Conservation (phyloP, 176 grass and related monocot genomes). For the Poa annua region DNA sequence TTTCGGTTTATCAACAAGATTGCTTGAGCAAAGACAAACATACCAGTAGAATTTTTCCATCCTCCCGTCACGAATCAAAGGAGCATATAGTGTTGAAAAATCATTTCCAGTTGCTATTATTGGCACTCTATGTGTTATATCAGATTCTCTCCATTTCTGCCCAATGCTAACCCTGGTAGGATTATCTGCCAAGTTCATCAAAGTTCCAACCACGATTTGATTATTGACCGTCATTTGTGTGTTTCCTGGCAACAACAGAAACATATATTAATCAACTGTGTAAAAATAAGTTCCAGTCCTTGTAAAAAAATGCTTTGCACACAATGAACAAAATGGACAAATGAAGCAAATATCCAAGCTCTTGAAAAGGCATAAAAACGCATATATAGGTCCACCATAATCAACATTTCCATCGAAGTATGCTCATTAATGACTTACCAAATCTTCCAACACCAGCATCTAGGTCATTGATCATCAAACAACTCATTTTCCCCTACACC, state of each 20-base stretch:
- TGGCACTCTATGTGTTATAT: conserved; percentile 81
- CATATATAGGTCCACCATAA: not conserved
- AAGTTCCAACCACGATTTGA: conserved; percentile 88
- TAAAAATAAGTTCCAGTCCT: not conserved
- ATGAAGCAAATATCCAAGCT: not conserved
- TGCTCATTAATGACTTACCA: conserved; percentile 55
- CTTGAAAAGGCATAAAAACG: not conserved
- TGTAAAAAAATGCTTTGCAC: not conserved
- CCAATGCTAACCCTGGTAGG: conserved; percentile 90
- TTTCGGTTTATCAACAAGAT: conserved; percentile 17
- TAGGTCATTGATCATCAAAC: conserved; percentile 99
- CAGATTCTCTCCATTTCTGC: conserved; percentile 88
- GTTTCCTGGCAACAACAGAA: conserved; percentile 66
- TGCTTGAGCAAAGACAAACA: conserved; percentile 29
- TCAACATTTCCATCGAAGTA: conserved; percentile 7
- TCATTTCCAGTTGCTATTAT: conserved; percentile 94
- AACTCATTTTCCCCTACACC: conserved; percentile 90
- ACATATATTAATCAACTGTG: not conserved
- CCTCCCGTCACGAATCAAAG: conserved; percentile 89
- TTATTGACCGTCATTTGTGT: conserved; percentile 99
- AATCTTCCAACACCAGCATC: conserved; percentile 98
- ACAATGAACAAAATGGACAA: conserved; percentile 21
- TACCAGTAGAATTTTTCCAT: conserved; percentile 99
- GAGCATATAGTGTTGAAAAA: conserved; percentile 90
- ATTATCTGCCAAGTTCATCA: conserved; percentile 97